A percentile compares a stretch with the other conserved stretches of the same genome.
These are phyloP conservation scores for Linnemannia hyalina DNA, from an alignment of 192 early-diverging fungal species.

Conservation along the genomic window DNA sequence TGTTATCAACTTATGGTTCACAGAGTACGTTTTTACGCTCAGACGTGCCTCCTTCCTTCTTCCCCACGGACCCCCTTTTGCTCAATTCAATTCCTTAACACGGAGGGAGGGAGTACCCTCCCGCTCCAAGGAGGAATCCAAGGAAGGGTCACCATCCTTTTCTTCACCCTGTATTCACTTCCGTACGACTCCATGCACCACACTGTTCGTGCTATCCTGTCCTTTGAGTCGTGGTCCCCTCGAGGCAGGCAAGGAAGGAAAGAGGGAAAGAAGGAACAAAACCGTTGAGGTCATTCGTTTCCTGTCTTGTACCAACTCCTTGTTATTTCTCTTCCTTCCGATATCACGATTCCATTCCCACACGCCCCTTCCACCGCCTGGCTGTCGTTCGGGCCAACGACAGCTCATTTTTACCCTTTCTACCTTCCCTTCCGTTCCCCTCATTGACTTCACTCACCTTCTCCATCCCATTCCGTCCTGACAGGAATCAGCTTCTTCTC, in stretches of 20 bases:
- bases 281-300: background rate
- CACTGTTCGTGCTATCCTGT: background rate
- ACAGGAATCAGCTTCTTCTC: background rate
- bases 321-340: background rate
- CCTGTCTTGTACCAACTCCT: background rate
- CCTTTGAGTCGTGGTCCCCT: background rate
- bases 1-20: background rate
- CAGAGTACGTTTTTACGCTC: background rate
- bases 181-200: background rate
- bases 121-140: background rate
- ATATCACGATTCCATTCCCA: background rate
- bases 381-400: background rate
- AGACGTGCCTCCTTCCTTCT: background rate
- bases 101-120: background rate
- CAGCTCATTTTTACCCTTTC: background rate
- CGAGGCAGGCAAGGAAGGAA: background rate
- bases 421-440: background rate
- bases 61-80: background rate
- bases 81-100: background rate
- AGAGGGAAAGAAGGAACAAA: background rate
- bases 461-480: slow-evolving; percentile 18
- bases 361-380: background rate
- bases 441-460: background rate
- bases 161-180: background rate
- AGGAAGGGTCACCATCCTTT: background rate